These are phyloP conservation scores for Saccharomycopsis capsularis DNA, from an alignment of 805 yeast species.

Conservation along the genomic window DNA sequence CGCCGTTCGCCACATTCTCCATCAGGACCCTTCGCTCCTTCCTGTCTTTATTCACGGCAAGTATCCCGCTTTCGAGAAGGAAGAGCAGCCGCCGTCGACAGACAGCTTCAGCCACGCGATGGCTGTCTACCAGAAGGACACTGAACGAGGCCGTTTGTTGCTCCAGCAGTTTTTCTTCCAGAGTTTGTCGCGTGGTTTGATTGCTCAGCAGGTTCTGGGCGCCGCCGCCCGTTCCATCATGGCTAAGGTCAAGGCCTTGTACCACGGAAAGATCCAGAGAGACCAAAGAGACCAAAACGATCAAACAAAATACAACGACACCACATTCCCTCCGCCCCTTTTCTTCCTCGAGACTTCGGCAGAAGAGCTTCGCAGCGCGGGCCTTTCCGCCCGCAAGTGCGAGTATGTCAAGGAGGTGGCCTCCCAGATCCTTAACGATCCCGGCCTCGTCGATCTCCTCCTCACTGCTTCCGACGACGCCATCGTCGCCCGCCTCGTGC, in stretches of 20 bases:
- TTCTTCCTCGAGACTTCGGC: constrained; percentile 34
- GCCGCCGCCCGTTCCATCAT: constrained; percentile 68
- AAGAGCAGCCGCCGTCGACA: background rate
- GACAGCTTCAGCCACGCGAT: constrained; percentile 1
- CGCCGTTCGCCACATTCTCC: constrained; percentile 31
- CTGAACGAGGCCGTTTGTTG: background rate
- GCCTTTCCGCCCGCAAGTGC: constrained; percentile 62
- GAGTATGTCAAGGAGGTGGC: constrained; percentile 55
- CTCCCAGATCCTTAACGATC: constrained; percentile 37
- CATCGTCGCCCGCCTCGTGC: constrained; percentile 41
- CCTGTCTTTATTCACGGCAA: constrained; percentile 25
- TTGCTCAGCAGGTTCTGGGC: constrained; percentile 75
- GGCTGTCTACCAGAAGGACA: constrained; percentile 12
- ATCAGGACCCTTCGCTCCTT: constrained; percentile 33
- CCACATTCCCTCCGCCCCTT: constrained; percentile 45
- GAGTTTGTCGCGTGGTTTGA: constrained; percentile 41
- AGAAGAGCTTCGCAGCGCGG: constrained; percentile 53
- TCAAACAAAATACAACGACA: constrained; percentile 5
- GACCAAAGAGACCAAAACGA: constrained; percentile 2
- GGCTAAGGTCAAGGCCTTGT: constrained; percentile 36
- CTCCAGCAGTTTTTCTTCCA: constrained; percentile 33
- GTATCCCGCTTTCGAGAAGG: constrained; percentile 27
- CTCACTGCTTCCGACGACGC: constrained; percentile 35
- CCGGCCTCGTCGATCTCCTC: constrained; percentile 32
- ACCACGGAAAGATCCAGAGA: constrained; percentile 25